phyloP scores from a whole-genome alignment of 2,329 filamentous ascomycete genomes.

The Fusarium euwallaceae region DNA sequence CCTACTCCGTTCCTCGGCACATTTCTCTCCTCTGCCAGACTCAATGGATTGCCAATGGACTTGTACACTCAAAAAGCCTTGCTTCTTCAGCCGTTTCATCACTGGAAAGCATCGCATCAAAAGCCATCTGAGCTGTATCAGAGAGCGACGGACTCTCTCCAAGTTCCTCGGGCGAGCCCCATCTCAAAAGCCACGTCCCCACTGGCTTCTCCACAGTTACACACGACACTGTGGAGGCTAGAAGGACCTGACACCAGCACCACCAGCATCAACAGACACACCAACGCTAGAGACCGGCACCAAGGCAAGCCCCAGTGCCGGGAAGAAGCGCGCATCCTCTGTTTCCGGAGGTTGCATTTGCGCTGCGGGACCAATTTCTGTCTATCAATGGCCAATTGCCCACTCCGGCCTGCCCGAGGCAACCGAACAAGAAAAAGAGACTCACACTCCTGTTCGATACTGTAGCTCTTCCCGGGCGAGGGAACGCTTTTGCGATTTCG shows the following conservation, averaged over 20 bases:
- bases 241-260: constrained; percentile 16
- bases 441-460: background rate
- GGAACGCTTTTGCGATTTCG: background rate
- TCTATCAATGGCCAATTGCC: constrained; percentile 3
- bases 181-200: constrained; percentile 21
- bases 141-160: constrained; percentile 4
- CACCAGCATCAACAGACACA: background rate
- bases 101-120: background rate
- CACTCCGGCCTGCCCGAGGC: constrained; percentile 4
- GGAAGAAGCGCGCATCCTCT: constrained; percentile 42
- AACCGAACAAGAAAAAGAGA: background rate
- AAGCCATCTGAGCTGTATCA: constrained; percentile 5
- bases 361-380: background rate
- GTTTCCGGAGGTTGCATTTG: constrained; percentile 32
- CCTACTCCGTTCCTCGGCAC: background rate
- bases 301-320: constrained; percentile 38
- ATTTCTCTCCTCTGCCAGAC: background rate
- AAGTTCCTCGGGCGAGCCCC: background rate
- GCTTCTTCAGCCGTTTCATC: background rate
- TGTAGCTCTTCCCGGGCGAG: background rate
- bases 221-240: constrained; percentile 29
- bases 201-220: constrained; percentile 21
- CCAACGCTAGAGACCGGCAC: constrained; percentile 27
- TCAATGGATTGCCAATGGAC: background rate
- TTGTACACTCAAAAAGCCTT: background rate